Percentiles rank a stretch among this genome's conserved stretches.
Conservation (phyloP, 306 rosid genomes). For the Trifolium subterraneum region DNA sequence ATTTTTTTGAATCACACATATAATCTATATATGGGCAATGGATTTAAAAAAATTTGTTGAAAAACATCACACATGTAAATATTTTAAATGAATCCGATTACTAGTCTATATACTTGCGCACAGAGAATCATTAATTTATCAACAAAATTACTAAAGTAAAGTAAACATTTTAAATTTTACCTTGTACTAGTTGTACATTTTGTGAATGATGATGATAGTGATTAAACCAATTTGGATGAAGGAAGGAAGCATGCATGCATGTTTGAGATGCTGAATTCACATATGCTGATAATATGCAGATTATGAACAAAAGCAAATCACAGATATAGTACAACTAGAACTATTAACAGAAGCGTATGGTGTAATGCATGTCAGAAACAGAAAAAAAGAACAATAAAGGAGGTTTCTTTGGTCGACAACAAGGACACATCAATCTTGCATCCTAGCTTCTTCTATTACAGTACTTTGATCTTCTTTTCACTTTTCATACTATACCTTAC, state of each 20-base stretch:
- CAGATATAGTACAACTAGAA: too few species aligned
- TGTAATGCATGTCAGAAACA: not conserved
- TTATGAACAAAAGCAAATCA: not conserved
- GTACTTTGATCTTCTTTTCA: not conserved
- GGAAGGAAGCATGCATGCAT: slow-evolving; percentile 5
- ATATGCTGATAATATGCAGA: not conserved
- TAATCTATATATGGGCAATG: too few species aligned
- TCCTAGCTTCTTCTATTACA: not conserved
- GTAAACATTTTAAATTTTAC: too few species aligned
- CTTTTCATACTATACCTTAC: not conserved
- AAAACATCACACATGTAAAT: too few species aligned
- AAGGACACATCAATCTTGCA: not conserved
- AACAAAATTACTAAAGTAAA: too few species aligned
- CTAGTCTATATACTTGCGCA: too few species aligned
- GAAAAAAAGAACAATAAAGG: not conserved
- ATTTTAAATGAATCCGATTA: too few species aligned
- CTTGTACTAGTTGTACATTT: too few species aligned
- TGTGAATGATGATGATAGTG: not conserved
- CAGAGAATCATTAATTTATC: too few species aligned
- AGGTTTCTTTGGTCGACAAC: not conserved
- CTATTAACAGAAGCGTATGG: not conserved
- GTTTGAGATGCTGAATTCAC: not conserved
- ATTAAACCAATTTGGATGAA: not conserved
- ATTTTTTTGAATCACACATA: too few species aligned
- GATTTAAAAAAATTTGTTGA: too few species aligned